phyloP scores from a whole-genome alignment of 2,329 filamentous ascomycete genomes.

The Clonostachys byssicola region DNA sequence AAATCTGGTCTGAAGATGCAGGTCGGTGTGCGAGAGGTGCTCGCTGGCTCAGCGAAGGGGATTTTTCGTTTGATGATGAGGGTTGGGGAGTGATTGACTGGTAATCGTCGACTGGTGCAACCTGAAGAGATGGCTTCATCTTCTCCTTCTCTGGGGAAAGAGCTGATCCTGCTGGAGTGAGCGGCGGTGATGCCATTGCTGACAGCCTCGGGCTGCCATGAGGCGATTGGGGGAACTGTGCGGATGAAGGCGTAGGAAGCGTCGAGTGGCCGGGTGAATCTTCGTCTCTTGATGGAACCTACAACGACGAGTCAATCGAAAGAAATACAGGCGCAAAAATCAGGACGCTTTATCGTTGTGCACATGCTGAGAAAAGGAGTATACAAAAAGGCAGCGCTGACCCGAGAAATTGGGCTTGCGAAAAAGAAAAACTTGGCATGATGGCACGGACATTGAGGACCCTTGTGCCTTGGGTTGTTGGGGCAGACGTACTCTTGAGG shows the following conservation, averaged over 20 bases:
- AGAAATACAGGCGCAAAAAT: too few relatives aligned
- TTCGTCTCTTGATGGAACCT: conserved; percentile 60
- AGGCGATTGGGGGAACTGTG: conserved; percentile 49
- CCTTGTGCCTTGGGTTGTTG: too few relatives aligned
- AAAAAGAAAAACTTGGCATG: conserved; percentile 7
- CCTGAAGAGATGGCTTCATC: conserved; percentile 15
- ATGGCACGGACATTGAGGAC: background rate
- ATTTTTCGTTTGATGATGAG: conserved; percentile 50
- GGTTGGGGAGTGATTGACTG: conserved; percentile 64
- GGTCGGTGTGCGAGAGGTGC: conserved; percentile 34
- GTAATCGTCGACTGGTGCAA: conserved; percentile 22
- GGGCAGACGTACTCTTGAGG: conserved; percentile 64
- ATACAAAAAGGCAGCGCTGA: background rate
- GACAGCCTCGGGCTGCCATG: conserved; percentile 62
- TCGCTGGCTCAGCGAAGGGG: conserved; percentile 33
- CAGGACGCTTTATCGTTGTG: too few relatives aligned
- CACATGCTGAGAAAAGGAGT: background rate
- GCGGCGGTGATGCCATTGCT: conserved; percentile 79
- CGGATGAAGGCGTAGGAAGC: conserved; percentile 61
- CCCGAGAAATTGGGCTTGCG: conserved; percentile 5
- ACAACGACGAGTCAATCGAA: conserved; percentile 1
- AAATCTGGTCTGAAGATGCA: conserved; percentile 32
- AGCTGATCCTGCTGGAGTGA: conserved; percentile 78
- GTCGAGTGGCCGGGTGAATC: conserved; percentile 57
- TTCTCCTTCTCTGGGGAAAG: conserved; percentile 24